Base-by-base conservation (phyloP, 2,329 filamentous ascomycete genomes). In the Pestalotiopsis fici region DNA sequence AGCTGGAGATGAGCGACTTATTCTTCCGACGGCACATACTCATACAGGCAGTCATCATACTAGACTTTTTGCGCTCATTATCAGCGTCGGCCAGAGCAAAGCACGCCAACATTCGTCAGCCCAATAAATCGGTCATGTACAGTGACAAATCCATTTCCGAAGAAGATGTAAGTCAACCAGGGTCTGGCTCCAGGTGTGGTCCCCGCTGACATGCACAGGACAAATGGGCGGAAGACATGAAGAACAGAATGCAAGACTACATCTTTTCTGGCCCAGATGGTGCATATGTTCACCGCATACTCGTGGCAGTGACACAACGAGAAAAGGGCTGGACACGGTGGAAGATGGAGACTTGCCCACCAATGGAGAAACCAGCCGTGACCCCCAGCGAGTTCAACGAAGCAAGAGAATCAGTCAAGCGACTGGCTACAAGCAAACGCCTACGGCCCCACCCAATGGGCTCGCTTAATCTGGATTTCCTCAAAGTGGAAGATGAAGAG, bases 301-400 rank as follows among this genome's bases (percentile, higher is more conserved):
- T 99, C 37, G 95, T 98, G 78, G 98, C 95, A 13, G 95, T 99
- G 37, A 88, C 99, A 35, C 93, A 94, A 27, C 88, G 96, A 70
- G 96, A 99, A 79, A 98, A 98, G 83, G 98, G 98, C 77, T 99
- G 97, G 97, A 94, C 97, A 57, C 91, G 94, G 70, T 99, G 96
- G 96, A 99, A 99, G 82, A 91, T 95, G 68, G 94, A 98, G 78
- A 93, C 91, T 72, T 99, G 96, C 77, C 93, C 94, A 27, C 88
- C 91, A 5, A 98, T 99, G 75, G 90, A 95, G 75, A 88, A 89
- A 68, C 88, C 92, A 25, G 83, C 93, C 12, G 86, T 98, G 35
- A 86, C 90, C 2, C 86, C 91, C 1, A 81, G 88, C 31, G 87
- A 91, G 59, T 95, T 94, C 77, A 79, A 90, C 50, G 86, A 90